Evolutionary conservation across 495 filamentous ascomycete genomes (phyloP), one percentile per base, ranked within the genome.

Genomic region (Emericellopsis terricola): DNA sequence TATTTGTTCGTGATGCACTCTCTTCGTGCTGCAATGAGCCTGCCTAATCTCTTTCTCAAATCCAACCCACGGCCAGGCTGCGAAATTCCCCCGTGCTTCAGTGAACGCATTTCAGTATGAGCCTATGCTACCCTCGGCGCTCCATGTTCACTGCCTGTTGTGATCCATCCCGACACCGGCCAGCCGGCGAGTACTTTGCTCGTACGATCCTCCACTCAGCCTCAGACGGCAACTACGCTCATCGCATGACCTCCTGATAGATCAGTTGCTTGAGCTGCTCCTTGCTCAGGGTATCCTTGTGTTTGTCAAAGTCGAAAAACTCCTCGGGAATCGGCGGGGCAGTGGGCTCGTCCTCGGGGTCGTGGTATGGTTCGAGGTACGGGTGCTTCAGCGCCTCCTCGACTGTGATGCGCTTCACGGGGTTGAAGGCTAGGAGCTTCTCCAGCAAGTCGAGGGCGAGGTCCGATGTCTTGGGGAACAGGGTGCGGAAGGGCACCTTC

Each of bases 291-390:
- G 77, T 84, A 55, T 99, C 91, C 76, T 99, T 99, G 64, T 93
- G 89, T 69, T 94, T 93, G 62, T 99, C 91, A 52, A 99, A 99
- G 56, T 96, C 89, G 55, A 99, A 99, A 69, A 99, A 99, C 48
- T 91, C 85, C 48, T 94, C 85, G 0, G 91, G 91, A 44, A 99
- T 99, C 11, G 91, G 84, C 9, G 81, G 76, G 8, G 91, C 91
- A 11, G 82, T 94, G 27, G 91, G 91, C 71, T 99, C 91, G 55
- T 99, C 91, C 44, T 96, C 91, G 11, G 91, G 91, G 52, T 99
- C 91, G 54, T 99, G 91, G 57, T 99, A 99, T 2, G 91, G 89
- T 57, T 96, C 91, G 21, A 99, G 70, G 56, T 99, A 99, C 5
- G 91, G 89, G 57, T 99, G 91, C 53, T 86, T 83, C 42, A 99